A percentile compares a stretch with the other conserved stretches of the same genome.
Conservation (phyloP, 75 land plant genomes). For the Pinus albicaulis region DNA sequence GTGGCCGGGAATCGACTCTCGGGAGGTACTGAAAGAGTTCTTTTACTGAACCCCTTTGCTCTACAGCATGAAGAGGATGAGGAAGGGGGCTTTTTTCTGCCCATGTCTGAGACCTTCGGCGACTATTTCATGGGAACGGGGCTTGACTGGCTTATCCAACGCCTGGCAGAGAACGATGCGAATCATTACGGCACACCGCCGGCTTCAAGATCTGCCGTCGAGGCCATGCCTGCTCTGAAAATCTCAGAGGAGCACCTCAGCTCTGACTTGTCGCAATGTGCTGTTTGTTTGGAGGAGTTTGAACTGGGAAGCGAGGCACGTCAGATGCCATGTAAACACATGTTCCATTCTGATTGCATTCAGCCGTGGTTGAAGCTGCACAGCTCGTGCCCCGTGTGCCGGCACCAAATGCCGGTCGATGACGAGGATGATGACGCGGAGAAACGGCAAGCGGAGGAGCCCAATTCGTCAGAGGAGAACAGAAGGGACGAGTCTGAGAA, state of each 20-base stretch:
- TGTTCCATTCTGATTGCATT: conserved; percentile 10
- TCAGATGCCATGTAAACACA: conserved; percentile 18
- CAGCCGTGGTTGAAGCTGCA: conserved; percentile 14
- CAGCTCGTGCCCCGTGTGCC: conserved; percentile 16
- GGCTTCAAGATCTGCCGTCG: conserved; percentile 51
- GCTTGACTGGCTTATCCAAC: conserved; percentile 60
- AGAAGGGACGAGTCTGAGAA: too few relatives aligned
- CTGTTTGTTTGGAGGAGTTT: conserved; percentile 69
- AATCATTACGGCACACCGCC: conserved; percentile 67
- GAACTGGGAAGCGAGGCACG: conserved; percentile 20
- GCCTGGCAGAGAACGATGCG: conserved; percentile 65
- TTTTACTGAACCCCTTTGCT: neutral
- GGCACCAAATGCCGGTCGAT: neutral
- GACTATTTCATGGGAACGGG: conserved; percentile 64
- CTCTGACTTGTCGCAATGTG: conserved; percentile 36
- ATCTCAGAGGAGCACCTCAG: conserved; percentile 39
- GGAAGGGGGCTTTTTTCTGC: conserved; percentile 19
- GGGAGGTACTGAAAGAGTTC: conserved; percentile 45
- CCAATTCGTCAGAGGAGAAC: too few relatives aligned
- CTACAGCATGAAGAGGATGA: conserved; percentile 16
- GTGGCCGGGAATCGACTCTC: neutral
- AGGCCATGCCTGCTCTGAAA: conserved; percentile 56
- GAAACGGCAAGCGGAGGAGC: too few relatives aligned
- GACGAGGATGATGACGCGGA: neutral
- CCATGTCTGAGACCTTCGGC: conserved; percentile 19